Evolutionary conservation across 768 basidiomycete species (phyloP).

Genomic region (Royoungia palumana): DNA sequence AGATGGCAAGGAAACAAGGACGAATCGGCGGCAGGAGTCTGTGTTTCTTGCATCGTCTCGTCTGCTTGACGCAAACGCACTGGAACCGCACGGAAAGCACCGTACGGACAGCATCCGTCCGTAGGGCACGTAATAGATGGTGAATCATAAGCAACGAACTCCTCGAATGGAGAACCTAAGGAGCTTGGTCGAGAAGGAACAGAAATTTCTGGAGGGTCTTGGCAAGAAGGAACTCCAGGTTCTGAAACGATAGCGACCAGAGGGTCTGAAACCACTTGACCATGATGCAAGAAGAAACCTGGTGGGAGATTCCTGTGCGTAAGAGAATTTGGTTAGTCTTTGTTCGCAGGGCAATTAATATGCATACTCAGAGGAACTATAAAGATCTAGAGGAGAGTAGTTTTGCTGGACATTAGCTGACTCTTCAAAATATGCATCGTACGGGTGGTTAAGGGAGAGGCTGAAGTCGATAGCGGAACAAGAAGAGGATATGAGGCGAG

Average conservation of each 20-base stretch:
- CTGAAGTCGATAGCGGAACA: neutral
- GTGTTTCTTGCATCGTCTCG: neutral
- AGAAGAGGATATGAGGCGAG: neutral
- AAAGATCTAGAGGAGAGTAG: neutral
- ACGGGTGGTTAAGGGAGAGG: neutral
- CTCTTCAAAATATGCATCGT: neutral
- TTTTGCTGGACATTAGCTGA: neutral
- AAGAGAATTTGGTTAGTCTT: neutral
- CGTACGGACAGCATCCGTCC: neutral
- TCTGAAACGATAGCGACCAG: neutral
- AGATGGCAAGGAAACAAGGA: neutral
- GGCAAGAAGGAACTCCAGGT: neutral
- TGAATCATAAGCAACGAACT: neutral
- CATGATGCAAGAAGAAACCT: neutral
- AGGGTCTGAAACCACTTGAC: neutral
- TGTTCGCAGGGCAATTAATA: neutral
- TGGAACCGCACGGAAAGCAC: neutral
- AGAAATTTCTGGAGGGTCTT: neutral
- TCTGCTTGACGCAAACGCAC: neutral
- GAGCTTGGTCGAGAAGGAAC: neutral
- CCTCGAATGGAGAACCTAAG: neutral
- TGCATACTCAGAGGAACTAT: conserved; percentile 3
- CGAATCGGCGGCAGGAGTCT: no score
- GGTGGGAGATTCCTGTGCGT: neutral
- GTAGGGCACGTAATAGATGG: neutral